Evolutionary conservation across 208 protist species (phyloP), one percentile per base, ranked within the genome.

Genomic region (Strigomonas culicis): DNA sequence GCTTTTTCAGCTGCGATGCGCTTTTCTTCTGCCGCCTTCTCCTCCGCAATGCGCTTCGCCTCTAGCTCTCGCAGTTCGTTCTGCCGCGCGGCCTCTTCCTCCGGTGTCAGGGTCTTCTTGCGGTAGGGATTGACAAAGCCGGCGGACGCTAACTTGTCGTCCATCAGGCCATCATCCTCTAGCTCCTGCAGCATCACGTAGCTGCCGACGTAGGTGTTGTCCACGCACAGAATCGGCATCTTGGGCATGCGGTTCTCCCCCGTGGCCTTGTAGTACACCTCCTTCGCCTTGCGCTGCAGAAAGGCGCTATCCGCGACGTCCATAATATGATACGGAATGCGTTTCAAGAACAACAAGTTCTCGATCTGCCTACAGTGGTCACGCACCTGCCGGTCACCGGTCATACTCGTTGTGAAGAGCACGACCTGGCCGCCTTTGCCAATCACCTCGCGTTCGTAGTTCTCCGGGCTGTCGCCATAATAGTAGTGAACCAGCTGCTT

Each of bases 331-430:
- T 90, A 82, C 13, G 70, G 71, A 17, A 93, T 76, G n/a, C 76
- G 70, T 57, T 90, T 88, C 15, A 90, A 25, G 59, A 82, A 80
- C 22, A 93, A 66, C 22, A 90, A 59, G 25, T 73, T 88, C 53
- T 90, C 70, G 56, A 90, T 58, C 19, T 64, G 59, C 7, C 83
- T 68, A 47, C 74, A 84, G 41, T 79, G 71, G 49, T 84, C 75
- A 15, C 83, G 82, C 34, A 85, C 77, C 30, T 57, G 56, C 11
- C 80, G 73, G 43, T 86, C 75, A 15, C 75, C 79, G 0, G 87
- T 89, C 76, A 93, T 84, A 65, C 77, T 86, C 0, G 84, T 89
- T 8, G 36, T 79, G 69, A 90, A 93, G 32, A 93, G 68, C 32
- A 87, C 55, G 39, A 86, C 80, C 60, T 86, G 72, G 1, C 68